A percentile compares a stretch with the other conserved stretches of the same genome.
These are phyloP conservation scores for Pichia phayaonensis DNA, from an alignment of 805 yeast species.

Conservation along the genomic window DNA sequence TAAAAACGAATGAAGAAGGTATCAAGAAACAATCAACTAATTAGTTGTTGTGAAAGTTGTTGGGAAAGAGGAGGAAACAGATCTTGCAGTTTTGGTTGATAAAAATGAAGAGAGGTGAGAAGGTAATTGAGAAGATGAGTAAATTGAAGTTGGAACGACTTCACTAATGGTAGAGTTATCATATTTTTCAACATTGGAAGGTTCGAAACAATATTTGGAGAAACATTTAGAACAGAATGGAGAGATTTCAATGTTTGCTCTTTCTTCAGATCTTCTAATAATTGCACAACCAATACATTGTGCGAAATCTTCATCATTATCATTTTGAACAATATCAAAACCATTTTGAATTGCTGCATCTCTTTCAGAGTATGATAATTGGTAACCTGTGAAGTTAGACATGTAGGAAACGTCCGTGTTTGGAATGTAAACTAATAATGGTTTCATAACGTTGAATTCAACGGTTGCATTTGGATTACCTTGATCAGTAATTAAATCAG, in stretches of 20 bases:
- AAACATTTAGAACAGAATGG: conserved; percentile 63
- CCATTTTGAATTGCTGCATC: conserved; percentile 61
- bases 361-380: conserved; percentile 51
- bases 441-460: conserved; percentile 39
- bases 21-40: background rate
- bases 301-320: conserved; percentile 52
- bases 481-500: conserved; percentile 37
- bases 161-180: conserved; percentile 5
- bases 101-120: conserved; percentile 9
- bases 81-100: background rate
- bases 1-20: background rate
- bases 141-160: conserved; percentile 12
- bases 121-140: conserved; percentile 11
- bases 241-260: conserved; percentile 40
- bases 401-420: conserved; percentile 51
- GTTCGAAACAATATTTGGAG: conserved; percentile 50
- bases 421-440: conserved; percentile 68
- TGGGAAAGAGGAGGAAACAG: conserved; percentile 4
- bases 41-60: conserved; percentile 3
- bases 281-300: conserved; percentile 79
- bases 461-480: conserved; percentile 12
- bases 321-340: conserved; percentile 55
- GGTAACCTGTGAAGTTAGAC: conserved; percentile 58
- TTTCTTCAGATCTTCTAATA: conserved; percentile 66
- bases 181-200: conserved; percentile 2